Evolutionary conservation across 75 land plant genomes (phyloP).

Genomic region (Pseudotsuga menziesii): DNA sequence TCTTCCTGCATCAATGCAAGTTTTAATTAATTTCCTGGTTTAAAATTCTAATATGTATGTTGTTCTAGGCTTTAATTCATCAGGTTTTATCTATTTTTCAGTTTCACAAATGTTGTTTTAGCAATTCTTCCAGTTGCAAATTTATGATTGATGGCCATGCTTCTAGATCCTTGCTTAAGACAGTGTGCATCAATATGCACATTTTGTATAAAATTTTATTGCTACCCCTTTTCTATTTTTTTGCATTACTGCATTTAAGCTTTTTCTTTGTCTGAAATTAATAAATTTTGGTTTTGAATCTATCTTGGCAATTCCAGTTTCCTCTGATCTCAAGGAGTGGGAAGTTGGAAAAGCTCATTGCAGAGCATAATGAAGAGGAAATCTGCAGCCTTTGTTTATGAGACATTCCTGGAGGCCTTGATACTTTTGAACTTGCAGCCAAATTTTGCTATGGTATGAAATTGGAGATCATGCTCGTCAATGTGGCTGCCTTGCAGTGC

Average conservation of each 20-base stretch:
- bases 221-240: background rate
- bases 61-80: too few relatives aligned
- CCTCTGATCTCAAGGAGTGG: slow-evolving; percentile 73
- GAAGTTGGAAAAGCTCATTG: slow-evolving; percentile 46
- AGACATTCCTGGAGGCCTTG: slow-evolving; percentile 22
- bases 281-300: background rate
- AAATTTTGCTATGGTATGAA: slow-evolving; percentile 32
- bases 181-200: background rate
- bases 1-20: too few relatives aligned
- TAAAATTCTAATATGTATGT: too few relatives aligned
- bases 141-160: background rate
- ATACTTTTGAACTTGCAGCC: slow-evolving; percentile 27
- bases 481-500: slow-evolving; percentile 25
- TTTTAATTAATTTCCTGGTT: too few relatives aligned
- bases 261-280: background rate
- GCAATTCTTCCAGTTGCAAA: background rate
- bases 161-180: background rate
- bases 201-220: background rate
- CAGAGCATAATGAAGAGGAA: slow-evolving; percentile 16
- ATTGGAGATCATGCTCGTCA: slow-evolving; percentile 20
- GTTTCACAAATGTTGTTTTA: too few relatives aligned
- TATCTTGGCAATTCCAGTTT: slow-evolving; percentile 45
- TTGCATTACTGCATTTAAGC: background rate
- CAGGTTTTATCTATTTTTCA: too few relatives aligned
- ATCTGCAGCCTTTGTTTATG: slow-evolving; percentile 3